phyloP scores from a whole-genome alignment of 192 early-diverging fungal species.

The Coemansia interrupta region DNA sequence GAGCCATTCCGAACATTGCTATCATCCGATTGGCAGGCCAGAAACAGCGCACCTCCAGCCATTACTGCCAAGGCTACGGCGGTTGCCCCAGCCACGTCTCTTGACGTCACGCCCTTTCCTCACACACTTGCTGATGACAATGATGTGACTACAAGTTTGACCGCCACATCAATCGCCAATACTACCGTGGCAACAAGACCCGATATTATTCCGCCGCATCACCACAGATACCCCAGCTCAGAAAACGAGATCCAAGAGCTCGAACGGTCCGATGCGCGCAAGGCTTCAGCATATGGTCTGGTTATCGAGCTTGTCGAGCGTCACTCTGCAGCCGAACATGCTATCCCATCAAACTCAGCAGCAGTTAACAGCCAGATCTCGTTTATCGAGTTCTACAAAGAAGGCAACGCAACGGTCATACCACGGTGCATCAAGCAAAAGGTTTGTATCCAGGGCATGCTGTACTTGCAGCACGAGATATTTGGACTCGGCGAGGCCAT shows the following conservation, averaged over 20 bases:
- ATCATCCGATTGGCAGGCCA: slow-evolving; percentile 48
- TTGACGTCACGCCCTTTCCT: background rate
- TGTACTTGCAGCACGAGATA: slow-evolving; percentile 44
- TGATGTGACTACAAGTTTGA: background rate
- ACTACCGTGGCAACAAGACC: slow-evolving; percentile 2
- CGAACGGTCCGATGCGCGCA: slow-evolving; percentile 6
- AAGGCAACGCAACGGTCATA: slow-evolving; percentile 23
- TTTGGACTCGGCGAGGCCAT: slow-evolving; percentile 39
- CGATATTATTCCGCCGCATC: slow-evolving; percentile 12
- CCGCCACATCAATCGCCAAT: background rate
- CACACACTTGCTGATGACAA: background rate
- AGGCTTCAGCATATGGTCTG: slow-evolving; percentile 39
- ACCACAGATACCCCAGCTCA: background rate
- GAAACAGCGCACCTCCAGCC: slow-evolving; percentile 8
- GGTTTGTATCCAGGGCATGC: slow-evolving; percentile 23
- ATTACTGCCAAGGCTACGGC: background rate
- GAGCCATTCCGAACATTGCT: slow-evolving; percentile 40
- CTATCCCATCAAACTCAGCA: background rate
- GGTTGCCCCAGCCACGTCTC: background rate
- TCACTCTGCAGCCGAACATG: background rate
- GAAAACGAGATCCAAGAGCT: slow-evolving; percentile 43
- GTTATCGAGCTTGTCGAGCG: slow-evolving; percentile 41
- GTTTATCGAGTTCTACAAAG: slow-evolving; percentile 41
- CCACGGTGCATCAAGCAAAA: slow-evolving; percentile 49
- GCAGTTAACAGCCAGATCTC: slow-evolving; percentile 28